phyloP scores from a whole-genome alignment of 352 stramenopile genomes.

The Lagenidium sp. region DNA sequence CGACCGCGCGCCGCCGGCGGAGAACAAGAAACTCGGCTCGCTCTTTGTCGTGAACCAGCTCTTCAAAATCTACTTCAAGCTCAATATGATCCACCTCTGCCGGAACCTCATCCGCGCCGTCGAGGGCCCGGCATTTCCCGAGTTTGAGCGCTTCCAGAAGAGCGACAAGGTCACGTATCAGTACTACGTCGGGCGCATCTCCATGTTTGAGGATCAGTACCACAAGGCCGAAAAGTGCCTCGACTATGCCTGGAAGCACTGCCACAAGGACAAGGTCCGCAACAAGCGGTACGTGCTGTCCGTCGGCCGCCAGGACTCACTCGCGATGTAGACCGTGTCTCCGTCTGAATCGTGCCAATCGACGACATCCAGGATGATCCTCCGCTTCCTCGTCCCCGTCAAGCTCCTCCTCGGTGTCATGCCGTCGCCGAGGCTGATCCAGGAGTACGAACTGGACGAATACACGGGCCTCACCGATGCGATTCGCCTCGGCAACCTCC shows the following conservation, averaged over 20 bases:
- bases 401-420: constrained; percentile 91
- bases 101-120: constrained; percentile 90
- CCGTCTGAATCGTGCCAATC: too few species aligned
- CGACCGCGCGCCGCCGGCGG: constrained; percentile 58
- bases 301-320: background rate
- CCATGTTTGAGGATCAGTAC: constrained; percentile 97
- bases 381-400: constrained; percentile 93
- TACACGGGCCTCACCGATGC: constrained; percentile 86
- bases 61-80: constrained; percentile 97
- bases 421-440: constrained; percentile 84
- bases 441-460: constrained; percentile 85
- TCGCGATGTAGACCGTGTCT: background rate
- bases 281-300: constrained; percentile 76
- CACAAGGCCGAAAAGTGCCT: constrained; percentile 91
- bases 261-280: constrained; percentile 62
- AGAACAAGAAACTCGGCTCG: constrained; percentile 83
- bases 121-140: constrained; percentile 65
- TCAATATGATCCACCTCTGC: constrained; percentile 92
- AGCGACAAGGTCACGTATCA: constrained; percentile 92
- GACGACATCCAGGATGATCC: constrained; percentile 89
- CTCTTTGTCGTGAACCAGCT: constrained; percentile 94
- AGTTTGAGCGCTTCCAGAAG: constrained; percentile 78
- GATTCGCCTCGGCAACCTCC: constrained; percentile 88
- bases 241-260: constrained; percentile 91
- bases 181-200: constrained; percentile 94